Base-by-base conservation (phyloP, 169 alveolate genomes). In the Plasmodium adleri region DNA sequence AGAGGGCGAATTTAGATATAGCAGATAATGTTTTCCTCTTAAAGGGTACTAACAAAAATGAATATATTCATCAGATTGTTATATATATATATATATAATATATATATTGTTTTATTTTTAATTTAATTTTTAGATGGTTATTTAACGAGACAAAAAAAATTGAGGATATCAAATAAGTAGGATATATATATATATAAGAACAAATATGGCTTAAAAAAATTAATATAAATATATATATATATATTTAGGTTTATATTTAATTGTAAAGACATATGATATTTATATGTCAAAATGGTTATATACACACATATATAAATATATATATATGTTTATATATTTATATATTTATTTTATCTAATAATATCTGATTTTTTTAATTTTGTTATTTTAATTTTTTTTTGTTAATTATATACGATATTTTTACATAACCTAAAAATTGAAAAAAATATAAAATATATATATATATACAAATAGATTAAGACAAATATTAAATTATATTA, bases 1-100 rank as follows among this genome's bases (percentile, higher is more conserved):
- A 76, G 59, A 63, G 49, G 58, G 89, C 89, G 49, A 76, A 76
- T 4, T 76, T 76, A 17, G 89, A 76, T n/a, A 63, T 76, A 45
- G 26, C 76, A 0, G 70, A 76, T 22, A 76, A 76, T 50, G 49
- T 76, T 49, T 76, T 76, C 67, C 28, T 76, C 66, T 54, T 76
- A n/a, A 76, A 76, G 32, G 89, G 89, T 76, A 64, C 28, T 22
- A 2, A 52, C 2, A 22, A 64, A 15, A 52, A 52, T 52, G 9
- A 52, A 52, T 10, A 3, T 52, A 7, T 52, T 12, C 22, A n/a
- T 52, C 1, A 1, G 47, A n/a, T 2, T 12, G 9, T 52, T 8
- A 52, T 3, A 60, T 13, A 26, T 24, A 63, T 22, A 20, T 28
- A 20, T 63, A 63, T 24, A 12, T 26, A 22, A 64, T 28, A 13